Evolutionary conservation across 768 basidiomycete species (phyloP).

Genomic region (Phallus indusiatus): DNA sequence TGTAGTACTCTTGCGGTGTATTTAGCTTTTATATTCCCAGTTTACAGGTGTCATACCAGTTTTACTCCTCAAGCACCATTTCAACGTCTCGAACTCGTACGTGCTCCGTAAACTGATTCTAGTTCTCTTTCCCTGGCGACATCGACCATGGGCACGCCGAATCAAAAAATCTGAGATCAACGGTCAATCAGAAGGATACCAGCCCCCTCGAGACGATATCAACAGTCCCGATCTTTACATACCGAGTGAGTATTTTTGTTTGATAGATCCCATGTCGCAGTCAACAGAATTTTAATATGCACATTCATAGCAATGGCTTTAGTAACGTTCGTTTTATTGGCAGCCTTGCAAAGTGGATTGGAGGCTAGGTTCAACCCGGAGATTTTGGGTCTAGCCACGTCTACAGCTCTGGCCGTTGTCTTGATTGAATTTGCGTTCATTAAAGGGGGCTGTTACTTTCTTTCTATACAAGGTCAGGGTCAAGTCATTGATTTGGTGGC

Average conservation of each 20-base stretch:
- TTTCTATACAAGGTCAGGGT: slow-evolving; percentile 67
- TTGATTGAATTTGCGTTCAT: slow-evolving; percentile 84
- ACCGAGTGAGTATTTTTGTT: slow-evolving; percentile 45
- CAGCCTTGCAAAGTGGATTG: slow-evolving; percentile 77
- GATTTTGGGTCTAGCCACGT: slow-evolving; percentile 79
- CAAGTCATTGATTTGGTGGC: slow-evolving; percentile 79
- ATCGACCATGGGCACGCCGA: slow-evolving; percentile 77
- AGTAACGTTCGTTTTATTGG: slow-evolving; percentile 88
- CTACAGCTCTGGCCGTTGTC: slow-evolving; percentile 76
- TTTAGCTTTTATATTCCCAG: slow-evolving; percentile 30
- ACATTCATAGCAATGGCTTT: slow-evolving; percentile 73
- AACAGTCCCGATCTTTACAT: slow-evolving; percentile 97
- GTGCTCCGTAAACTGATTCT: slow-evolving; percentile 83
- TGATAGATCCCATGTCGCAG: not conserved
- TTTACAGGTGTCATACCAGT: slow-evolving; percentile 74
- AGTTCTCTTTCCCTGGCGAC: slow-evolving; percentile 92
- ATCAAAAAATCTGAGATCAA: slow-evolving; percentile 50
- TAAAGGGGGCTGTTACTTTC: slow-evolving; percentile 85
- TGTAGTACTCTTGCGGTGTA: slow-evolving; percentile 3
- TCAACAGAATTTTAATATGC: not conserved
- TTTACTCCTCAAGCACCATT: slow-evolving; percentile 75
- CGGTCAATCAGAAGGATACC: slow-evolving; percentile 64
- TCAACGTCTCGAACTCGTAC: slow-evolving; percentile 94
- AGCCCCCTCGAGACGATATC: slow-evolving; percentile 85
- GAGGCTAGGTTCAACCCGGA: slow-evolving; percentile 79